Evolutionary conservation across 345 rosid genomes (phyloP), one percentile per base, ranked within the genome.

Genomic region (Triadica sebifera): DNA sequence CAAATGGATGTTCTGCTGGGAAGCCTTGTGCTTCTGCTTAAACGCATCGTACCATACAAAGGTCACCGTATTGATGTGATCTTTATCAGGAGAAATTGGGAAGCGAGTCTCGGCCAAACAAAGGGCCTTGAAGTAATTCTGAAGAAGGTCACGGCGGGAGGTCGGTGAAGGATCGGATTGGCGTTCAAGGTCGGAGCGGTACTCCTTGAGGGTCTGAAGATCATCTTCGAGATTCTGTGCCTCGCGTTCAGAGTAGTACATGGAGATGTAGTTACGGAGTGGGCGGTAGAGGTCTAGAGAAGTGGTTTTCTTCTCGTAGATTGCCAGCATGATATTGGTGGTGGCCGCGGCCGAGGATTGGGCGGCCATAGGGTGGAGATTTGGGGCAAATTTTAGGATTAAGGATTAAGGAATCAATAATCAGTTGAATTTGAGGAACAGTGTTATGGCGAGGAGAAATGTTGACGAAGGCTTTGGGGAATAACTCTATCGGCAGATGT

Each of bases 221-320:
- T 95, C 99, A 84, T 95, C 99, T 39, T 93, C 99, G 25, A 95
- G 87, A 83, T 89, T 90, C 77, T 90, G 86, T 46, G 99, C 99
- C 65, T 95, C 96, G 73, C 98, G 99, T 74, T 95, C 99, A 50
- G 98, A 93, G 94, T 93, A 95, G 75, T 74, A 67, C 83, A 81
- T 78, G 76, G 85, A 74, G 81, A 95, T 80, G 86, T 90, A 95
- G 75, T 93, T 89, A 78, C 98, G 98, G 65, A 95, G 82, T 10
- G 99, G 97, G 49, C 97, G 97, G 91, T 95, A 93, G 73, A 95
- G 87, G 71, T 95, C 99, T 77, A 90, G 22, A 17, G 94, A 13
- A 34, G 62, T 74, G 12, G 99, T 89, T 71, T 95, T 95, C 86
- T 95, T 95, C 93, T 95, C 98, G 86, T 86, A 82, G 75, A 93